phyloP scores from a whole-genome alignment of 345 rosid species.

The Pistacia vera region DNA sequence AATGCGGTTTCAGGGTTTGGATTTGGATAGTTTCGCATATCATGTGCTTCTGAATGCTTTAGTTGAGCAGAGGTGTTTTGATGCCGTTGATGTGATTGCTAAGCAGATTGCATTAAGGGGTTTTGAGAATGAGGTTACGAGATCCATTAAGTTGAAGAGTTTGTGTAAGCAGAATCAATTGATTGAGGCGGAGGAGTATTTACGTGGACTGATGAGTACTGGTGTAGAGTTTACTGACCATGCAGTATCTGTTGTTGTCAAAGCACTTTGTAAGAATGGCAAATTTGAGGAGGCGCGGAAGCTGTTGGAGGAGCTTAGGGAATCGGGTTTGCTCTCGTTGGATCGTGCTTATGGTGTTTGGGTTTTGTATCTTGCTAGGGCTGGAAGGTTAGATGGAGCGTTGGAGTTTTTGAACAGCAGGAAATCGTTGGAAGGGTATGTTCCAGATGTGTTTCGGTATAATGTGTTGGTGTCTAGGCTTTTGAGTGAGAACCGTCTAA shows the following conservation, averaged over 20 bases:
- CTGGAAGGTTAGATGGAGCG: slow-evolving; percentile 50
- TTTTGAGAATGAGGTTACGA: slow-evolving; percentile 47
- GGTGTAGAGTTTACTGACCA: slow-evolving; percentile 28
- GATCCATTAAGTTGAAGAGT: slow-evolving; percentile 57
- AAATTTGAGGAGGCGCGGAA: slow-evolving; percentile 51
- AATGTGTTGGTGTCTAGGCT: slow-evolving; percentile 58
- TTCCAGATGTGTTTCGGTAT: slow-evolving; percentile 59
- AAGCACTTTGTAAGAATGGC: slow-evolving; percentile 48
- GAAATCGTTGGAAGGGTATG: slow-evolving; percentile 49
- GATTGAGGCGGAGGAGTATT: slow-evolving; percentile 57
- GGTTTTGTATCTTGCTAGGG: slow-evolving; percentile 52
- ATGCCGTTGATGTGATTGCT: slow-evolving; percentile 45
- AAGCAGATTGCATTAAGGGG: slow-evolving; percentile 62
- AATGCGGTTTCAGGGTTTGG: slow-evolving; percentile 78
- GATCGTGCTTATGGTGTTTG: slow-evolving; percentile 62
- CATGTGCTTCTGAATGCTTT: slow-evolving; percentile 74
- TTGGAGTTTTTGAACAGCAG: slow-evolving; percentile 56
- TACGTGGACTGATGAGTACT: slow-evolving; percentile 36
- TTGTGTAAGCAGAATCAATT: slow-evolving; percentile 57
- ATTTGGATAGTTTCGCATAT: slow-evolving; percentile 63
- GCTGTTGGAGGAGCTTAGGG: slow-evolving; percentile 56
- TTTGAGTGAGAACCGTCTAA: slow-evolving; percentile 55
- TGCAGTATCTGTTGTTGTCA: slow-evolving; percentile 43
- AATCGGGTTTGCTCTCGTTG: slow-evolving; percentile 37
- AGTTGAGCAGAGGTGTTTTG: slow-evolving; percentile 61